A percentile compares a stretch with the other conserved stretches of the same genome.
Evolutionary conservation across 805 yeast species (phyloP).

Genomic region (Metschnikowia aberdeeniae): DNA sequence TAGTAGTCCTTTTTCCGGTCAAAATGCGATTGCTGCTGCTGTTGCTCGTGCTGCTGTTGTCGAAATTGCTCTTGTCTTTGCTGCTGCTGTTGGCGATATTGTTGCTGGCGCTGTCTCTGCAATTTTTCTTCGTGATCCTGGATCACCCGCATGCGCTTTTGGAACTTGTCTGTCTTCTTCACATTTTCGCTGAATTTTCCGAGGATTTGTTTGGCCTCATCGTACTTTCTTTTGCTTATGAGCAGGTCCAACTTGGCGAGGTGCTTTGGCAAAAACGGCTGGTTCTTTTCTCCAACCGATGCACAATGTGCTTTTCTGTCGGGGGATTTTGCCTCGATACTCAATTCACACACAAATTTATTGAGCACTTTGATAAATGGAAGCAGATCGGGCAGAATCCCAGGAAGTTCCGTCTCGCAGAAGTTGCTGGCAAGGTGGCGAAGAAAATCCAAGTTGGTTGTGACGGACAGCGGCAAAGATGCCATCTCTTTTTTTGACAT

Average conservation of each 20-base stretch:
- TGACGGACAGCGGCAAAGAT: constrained; percentile 25
- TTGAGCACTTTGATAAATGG: constrained; percentile 30
- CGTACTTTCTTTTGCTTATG: constrained; percentile 28
- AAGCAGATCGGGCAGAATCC: constrained; percentile 14
- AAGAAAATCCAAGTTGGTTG: constrained; percentile 43
- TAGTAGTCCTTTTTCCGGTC: constrained; percentile 66
- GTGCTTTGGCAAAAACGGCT: constrained; percentile 38
- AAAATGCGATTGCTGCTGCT: constrained; percentile 25
- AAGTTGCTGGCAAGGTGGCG: constrained; percentile 32
- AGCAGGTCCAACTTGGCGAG: constrained; percentile 34
- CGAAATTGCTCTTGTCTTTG: constrained; percentile 37
- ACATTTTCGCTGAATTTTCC: constrained; percentile 31
- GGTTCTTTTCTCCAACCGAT: constrained; percentile 14
- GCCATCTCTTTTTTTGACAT: constrained; percentile 26
- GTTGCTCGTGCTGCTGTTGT: constrained; percentile 46
- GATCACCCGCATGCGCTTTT: constrained; percentile 29
- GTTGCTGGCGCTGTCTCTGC: constrained; percentile 20
- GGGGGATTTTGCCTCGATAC: constrained; percentile 23
- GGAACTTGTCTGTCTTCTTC: constrained; percentile 38
- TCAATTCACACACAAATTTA: constrained; percentile 40
- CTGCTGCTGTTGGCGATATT: constrained; percentile 29
- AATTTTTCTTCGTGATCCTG: constrained; percentile 23
- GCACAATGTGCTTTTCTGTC: constrained; percentile 25
- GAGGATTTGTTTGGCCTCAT: constrained; percentile 38
- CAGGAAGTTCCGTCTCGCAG: constrained; percentile 16